These are phyloP conservation scores for Cutaneotrichosporon curvatum DNA, from an alignment of 1,284 basidiomycete species.

Conservation along the genomic window DNA sequence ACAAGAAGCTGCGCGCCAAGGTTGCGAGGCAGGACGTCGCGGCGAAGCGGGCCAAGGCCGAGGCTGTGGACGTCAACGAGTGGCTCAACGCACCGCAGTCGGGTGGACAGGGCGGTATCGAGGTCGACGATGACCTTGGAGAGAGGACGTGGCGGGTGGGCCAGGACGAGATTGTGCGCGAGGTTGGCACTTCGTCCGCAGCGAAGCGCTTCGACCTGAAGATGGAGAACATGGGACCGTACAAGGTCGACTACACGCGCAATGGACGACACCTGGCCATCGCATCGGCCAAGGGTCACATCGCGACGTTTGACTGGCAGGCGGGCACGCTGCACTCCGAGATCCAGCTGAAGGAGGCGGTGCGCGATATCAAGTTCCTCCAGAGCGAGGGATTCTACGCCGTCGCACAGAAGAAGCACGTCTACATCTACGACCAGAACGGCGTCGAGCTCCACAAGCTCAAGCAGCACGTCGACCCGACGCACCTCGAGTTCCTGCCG, in stretches of 20 bases:
- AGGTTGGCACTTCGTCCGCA: slow-evolving; percentile 65
- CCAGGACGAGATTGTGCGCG: slow-evolving; percentile 67
- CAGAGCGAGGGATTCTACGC: slow-evolving; percentile 91
- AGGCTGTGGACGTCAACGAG: slow-evolving; percentile 43
- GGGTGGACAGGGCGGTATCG: slow-evolving; percentile 39
- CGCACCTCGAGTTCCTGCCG: slow-evolving; percentile 83
- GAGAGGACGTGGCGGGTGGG: slow-evolving; percentile 84
- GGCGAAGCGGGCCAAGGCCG: slow-evolving; percentile 34
- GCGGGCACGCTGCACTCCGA: slow-evolving; percentile 80
- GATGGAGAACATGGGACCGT: slow-evolving; percentile 68
- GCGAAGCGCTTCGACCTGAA: slow-evolving; percentile 71
- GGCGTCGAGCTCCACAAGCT: slow-evolving; percentile 81
- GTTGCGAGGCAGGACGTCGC: slow-evolving; percentile 55
- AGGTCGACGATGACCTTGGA: slow-evolving; percentile 40
- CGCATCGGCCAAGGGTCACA: slow-evolving; percentile 73
- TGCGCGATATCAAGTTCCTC: slow-evolving; percentile 86
- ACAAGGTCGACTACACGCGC: slow-evolving; percentile 68
- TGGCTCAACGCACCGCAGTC: slow-evolving; percentile 37
- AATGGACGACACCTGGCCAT: slow-evolving; percentile 89
- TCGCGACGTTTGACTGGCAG: slow-evolving; percentile 95
- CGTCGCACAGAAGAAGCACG: slow-evolving; percentile 93
- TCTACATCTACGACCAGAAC: slow-evolving; percentile 90
- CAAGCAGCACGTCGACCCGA: slow-evolving; percentile 75
- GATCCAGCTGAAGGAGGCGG: slow-evolving; percentile 79
- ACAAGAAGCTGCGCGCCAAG: slow-evolving; percentile 66